Conservation (phyloP, 495 filamentous ascomycete species). For the Trichocladium antarcticum region DNA sequence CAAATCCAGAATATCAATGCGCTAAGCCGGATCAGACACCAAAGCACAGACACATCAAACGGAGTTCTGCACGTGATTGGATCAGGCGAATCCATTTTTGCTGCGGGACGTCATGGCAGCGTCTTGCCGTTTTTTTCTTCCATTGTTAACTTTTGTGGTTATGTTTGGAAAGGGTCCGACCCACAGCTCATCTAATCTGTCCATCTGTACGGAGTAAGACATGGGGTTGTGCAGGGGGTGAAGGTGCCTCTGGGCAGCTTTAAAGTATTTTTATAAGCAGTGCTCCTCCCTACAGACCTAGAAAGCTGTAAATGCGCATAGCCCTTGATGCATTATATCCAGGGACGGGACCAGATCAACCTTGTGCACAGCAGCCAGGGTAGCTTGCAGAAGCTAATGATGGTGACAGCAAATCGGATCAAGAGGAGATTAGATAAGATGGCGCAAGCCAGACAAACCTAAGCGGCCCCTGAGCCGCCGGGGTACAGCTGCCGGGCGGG, state of each 20-base stretch:
- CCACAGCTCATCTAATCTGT: too few species aligned
- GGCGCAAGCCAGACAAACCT: background rate
- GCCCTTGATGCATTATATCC: too few species aligned
- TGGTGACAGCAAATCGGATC: slow-evolving; percentile 11
- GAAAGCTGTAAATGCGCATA: too few species aligned
- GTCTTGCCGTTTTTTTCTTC: background rate
- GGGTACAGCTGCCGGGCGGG: slow-evolving; percentile 7
- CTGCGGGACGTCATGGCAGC: background rate
- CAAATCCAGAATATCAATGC: too few species aligned
- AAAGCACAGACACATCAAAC: background rate
- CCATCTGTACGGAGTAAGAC: too few species aligned
- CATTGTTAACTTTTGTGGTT: too few species aligned
- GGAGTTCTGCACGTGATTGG: background rate
- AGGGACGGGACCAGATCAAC: background rate
- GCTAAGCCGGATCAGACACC: background rate
- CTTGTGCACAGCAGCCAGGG: background rate
- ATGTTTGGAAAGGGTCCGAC: background rate
- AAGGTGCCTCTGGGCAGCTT: too few species aligned
- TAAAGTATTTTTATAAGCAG: too few species aligned
- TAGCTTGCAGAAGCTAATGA: background rate
- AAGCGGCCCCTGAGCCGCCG: slow-evolving; percentile 1
- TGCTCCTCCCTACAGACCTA: too few species aligned
- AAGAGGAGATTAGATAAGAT: slow-evolving; percentile 15
- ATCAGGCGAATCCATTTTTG: background rate
- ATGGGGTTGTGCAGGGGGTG: too few species aligned